Evolutionary conservation across 768 basidiomycete species (phyloP), one percentile per base, ranked within the genome.

Genomic region (Lactifluus piperatus): DNA sequence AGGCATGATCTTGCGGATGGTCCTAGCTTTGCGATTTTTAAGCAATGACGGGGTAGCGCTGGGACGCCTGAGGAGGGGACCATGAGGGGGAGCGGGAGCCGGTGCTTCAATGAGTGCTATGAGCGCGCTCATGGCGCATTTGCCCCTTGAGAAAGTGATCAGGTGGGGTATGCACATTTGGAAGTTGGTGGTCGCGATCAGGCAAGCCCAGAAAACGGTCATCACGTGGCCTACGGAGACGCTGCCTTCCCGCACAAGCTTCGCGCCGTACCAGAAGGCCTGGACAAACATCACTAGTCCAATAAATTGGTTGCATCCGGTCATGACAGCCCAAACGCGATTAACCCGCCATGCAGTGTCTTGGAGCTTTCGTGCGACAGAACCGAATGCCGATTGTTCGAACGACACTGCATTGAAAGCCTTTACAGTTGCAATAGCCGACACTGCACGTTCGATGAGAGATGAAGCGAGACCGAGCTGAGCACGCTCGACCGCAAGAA

Each of bases 181-280:
- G 2, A 97, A 73, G 70, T 91, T 93, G 65, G 81, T 85, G 1
- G 88, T 86, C 0, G 91, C 93, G 61, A 97, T 88, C 22, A 97
- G 76, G 69, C 91, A 94, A 0, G 95, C 94, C 94, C 95, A 98
- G 71, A 98, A 99, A 52, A 94, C 91, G n/a, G 88, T 85, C 86
- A 94, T 94, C 62, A 97, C 88, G 36, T 86, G 81, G 1, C 92
- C 92, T 0, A 88, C 74, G 4, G 73, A 73, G 54, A 82, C 77
- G 62, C 77, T 81, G 16, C 87, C 88, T 13, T 85, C 77, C n/a
- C 83, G 73, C n/a, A 99, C 92, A 52, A 97, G 79, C 68, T 88
- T 85, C 2, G 87, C 80, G 13, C 94, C 95, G 67, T 86, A 98
- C 94, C 95, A 97, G 73, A 98, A 98, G 0, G 86, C 94, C 67